Conservation (phyloP, 2,329 filamentous ascomycete genomes). For the Exophiala alcalophila region DNA sequence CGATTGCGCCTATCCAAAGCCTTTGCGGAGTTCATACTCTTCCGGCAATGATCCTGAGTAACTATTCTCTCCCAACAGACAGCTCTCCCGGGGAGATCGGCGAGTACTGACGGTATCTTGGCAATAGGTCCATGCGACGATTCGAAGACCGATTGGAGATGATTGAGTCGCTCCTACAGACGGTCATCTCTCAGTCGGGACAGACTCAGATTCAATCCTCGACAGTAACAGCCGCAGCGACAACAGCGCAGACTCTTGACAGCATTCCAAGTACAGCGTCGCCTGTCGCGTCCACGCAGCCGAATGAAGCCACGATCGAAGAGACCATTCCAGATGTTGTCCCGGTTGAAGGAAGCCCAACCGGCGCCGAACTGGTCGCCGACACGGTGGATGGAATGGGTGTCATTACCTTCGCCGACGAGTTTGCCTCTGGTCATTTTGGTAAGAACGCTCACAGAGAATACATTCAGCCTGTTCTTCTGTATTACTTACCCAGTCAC, state of each 20-base stretch:
- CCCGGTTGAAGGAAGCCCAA: no score
- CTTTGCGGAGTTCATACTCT: no score
- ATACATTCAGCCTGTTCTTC: no score
- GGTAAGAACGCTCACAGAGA: no score
- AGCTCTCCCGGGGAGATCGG: not conserved
- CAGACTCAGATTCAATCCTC: not conserved
- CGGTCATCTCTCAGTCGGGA: not conserved
- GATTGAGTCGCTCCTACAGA: not conserved
- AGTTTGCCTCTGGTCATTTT: conserved; percentile 33
- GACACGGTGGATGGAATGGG: conserved; percentile 38
- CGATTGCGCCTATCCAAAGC: conserved; percentile 5
- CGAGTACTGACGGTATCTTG: no score
- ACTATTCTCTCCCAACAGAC: not conserved
- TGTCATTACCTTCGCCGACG: conserved; percentile 36
- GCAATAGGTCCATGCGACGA: no score
- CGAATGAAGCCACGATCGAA: no score
- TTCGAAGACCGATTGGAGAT: not conserved
- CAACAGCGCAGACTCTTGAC: not conserved
- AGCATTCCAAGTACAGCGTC: not conserved
- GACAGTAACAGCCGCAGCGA: not conserved
- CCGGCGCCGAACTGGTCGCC: no score
- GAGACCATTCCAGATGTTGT: no score
- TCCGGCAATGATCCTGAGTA: no score
- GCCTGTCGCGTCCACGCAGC: not conserved
- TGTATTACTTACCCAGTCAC: no score